Evolutionary conservation across 1,139 yeast species (phyloP), one percentile per base, ranked within the genome.

Genomic region (Debaryomyces psychrophilus): DNA sequence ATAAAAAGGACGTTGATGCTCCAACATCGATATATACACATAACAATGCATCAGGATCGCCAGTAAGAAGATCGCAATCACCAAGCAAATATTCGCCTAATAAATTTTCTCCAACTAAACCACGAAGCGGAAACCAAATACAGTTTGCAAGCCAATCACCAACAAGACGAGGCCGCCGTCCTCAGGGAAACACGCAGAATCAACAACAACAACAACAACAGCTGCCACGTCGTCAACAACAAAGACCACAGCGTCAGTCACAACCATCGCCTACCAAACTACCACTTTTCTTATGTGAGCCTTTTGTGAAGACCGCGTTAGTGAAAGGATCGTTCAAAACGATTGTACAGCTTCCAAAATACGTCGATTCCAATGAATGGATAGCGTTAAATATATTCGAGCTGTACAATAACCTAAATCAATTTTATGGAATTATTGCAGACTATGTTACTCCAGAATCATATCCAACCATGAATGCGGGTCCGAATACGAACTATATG

Each of bases 291-390:
- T 65, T 93, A 58, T 86, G 95, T 62, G 97, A 92, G 56, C 98
- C 98, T 11, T 95, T 88, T 66, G 95, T 92, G 5, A 85, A 92
- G 51, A 89, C 97, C 0, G 96, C 98, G 0, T 73, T 93, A 39
- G 99, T 95, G 28, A 93, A 93, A 61, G 99, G 99, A n/a, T 88
- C 96, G 1, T 95, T 90, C 71, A 90, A 88, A 59, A 92, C 99
- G 1, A 93, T 93, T 53, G 98, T 93, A 1, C 96, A 89, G 63
- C 76, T 90, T 26, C 99, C 99, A 20, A 90, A 89, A 62, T 93
- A 92, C 61, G 98, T 95, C 20, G 98, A 95, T 60, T 77, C 82
- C 51, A 88, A 92, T 44, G 99, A 93, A 65, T 93, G 99, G 99
- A 76, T 93, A 18, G 97, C 98, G 1, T 77, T 95, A 45, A 93